Percentiles rank a stretch among this genome's conserved stretches.
phyloP scores from a whole-genome alignment of 345 rosid species.

The Geranium brycei region DNA sequence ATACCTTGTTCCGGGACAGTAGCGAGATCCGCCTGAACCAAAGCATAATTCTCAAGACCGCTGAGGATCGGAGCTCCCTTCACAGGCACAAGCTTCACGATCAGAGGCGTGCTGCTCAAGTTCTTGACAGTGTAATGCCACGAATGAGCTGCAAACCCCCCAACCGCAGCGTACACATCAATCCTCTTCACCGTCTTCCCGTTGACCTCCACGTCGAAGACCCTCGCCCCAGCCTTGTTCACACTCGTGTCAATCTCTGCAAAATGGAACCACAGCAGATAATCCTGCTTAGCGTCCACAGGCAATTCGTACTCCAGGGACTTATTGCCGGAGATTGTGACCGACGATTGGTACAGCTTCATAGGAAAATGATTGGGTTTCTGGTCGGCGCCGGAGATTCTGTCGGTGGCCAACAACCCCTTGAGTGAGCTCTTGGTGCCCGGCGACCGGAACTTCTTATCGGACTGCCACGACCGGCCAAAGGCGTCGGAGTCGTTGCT shows the following conservation, averaged over 20 bases:
- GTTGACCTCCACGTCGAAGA: constrained; percentile 66
- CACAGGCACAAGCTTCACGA: constrained; percentile 44
- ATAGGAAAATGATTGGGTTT: constrained; percentile 79
- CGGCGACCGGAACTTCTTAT: constrained; percentile 23
- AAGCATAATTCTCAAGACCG: constrained; percentile 89
- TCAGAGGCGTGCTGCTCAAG: constrained; percentile 45
- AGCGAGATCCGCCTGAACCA: constrained; percentile 67
- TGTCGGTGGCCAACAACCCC: constrained; percentile 32
- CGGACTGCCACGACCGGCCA: constrained; percentile 91
- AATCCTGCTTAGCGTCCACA: constrained; percentile 88
- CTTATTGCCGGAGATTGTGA: constrained; percentile 25
- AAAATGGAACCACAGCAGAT: constrained; percentile 83
- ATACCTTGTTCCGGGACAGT: constrained; percentile 79
- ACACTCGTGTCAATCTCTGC: constrained; percentile 78
- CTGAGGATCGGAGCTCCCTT: constrained; percentile 55
- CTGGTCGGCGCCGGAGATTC: constrained; percentile 34
- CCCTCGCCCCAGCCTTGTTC: constrained; percentile 53
- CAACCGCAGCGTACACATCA: constrained; percentile 56
- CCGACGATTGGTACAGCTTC: constrained; percentile 86
- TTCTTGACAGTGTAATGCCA: constrained; percentile 45
- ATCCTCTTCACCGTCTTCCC: constrained; percentile 47
- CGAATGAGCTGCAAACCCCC: constrained; percentile 50
- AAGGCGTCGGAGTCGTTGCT: constrained; percentile 63
- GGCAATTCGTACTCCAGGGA: constrained; percentile 42
- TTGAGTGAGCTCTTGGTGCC: constrained; percentile 18